Evolutionary conservation across 2,329 filamentous ascomycete species (phyloP), one percentile per base, ranked within the genome.

Genomic region (Dactylellina drechsleri): DNA sequence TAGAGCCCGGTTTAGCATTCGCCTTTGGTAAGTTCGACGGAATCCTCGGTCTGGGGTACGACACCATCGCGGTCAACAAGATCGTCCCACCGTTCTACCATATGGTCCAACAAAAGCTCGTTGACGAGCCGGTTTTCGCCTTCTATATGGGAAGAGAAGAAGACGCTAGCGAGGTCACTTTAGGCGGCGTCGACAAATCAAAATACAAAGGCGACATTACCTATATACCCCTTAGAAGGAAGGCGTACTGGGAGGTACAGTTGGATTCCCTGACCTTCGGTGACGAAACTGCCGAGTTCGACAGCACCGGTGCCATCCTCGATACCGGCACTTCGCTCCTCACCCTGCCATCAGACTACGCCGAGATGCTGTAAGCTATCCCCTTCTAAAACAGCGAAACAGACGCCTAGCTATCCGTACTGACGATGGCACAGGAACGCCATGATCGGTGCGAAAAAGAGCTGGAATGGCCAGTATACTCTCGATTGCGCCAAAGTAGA

Each of bases 211-310:
- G 95, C 81, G 90, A 98, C 83, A 87, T 99, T 80, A 92, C 90
- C 82, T 96, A 93, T 83, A 92, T 99, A 79, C 95, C 95, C 66
- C 88, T 99, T 79, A 92, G 95, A 83, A 92, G 95, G 82, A 98
- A 98, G 90, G 95, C 95, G 58, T 99, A 99, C 88, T 99, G 95
- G 95, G 95, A 99, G 87, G 94, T 99, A 66, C 93, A 98, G 81
- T 89, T 99, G 76, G 90, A 98, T 81, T 87, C 92, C 77, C 95
- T 99, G 84, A 89, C 91, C 67, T 92, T 97, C 78, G 96, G 95
- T 80, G 87, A 93, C 62, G 88, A 91, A 81, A 90, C 88, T 78
- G 93, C 93, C 76, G 91, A 97, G 83, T 89, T 98, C 78, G 94
- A 89, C 92, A 86, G 97, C 93, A 72, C 31, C 56, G 96, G 95